Conservation (phyloP, 148 eudicot species). For the Arctostaphylos glauca region DNA sequence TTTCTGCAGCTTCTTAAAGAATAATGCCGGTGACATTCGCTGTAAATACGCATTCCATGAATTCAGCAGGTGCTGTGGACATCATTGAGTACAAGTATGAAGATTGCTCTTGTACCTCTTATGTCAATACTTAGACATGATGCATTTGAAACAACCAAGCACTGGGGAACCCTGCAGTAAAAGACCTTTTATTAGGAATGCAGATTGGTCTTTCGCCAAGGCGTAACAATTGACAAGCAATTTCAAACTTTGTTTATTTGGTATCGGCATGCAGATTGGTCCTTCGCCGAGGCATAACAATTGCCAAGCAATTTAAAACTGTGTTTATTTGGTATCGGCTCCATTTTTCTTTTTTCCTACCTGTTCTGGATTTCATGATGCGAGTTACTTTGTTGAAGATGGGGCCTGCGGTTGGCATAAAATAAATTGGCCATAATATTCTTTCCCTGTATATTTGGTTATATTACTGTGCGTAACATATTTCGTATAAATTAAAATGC, state of each 20-base stretch:
- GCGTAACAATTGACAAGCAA: not conserved
- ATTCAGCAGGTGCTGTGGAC: no score
- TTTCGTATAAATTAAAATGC: no score
- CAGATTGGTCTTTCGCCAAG: not conserved
- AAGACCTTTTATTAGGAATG: constrained; percentile 1
- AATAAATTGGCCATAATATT: no score
- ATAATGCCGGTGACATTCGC: not conserved
- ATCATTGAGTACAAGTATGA: not conserved
- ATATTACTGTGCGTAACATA: no score
- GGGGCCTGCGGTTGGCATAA: not conserved
- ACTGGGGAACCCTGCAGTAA: constrained; percentile 1
- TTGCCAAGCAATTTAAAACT: not conserved
- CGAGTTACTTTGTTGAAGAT: no score
- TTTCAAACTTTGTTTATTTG: not conserved
- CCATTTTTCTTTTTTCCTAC: not conserved
- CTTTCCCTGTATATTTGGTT: no score
- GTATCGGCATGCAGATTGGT: not conserved
- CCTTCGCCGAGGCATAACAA: not conserved
- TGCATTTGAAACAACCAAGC: not conserved
- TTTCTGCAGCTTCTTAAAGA: constrained; percentile 5
- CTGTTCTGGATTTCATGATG: not conserved
- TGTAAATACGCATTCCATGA: no score
- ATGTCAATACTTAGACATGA: not conserved
- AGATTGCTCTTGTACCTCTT: not conserved
- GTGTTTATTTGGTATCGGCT: not conserved